phyloP scores from a whole-genome alignment of 116 monocot genomes.

The Phalaenopsis hybrid region DNA sequence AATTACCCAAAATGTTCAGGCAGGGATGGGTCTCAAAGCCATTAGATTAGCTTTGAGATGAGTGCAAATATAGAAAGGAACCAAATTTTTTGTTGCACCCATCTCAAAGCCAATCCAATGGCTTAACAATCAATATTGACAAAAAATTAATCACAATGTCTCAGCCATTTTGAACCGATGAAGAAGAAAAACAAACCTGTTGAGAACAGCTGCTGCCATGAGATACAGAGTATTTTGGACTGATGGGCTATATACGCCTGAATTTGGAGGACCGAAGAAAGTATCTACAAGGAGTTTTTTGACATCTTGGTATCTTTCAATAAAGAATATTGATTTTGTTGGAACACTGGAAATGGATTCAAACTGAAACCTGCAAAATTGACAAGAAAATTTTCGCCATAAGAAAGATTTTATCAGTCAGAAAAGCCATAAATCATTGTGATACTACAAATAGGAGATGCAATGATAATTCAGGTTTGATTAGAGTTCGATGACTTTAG shows the following conservation, averaged over 20 bases:
- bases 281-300: constrained; percentile 55
- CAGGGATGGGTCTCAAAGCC: too few species aligned
- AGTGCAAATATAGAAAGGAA: too few species aligned
- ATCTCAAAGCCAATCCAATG: too few species aligned
- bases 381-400: not conserved
- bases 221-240: constrained; percentile 85
- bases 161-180: not conserved
- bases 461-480: not conserved
- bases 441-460: not conserved
- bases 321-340: constrained; percentile 50
- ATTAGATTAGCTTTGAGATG: too few species aligned
- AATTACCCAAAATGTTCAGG: too few species aligned
- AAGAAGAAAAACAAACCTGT: constrained; percentile 34
- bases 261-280: constrained; percentile 59
- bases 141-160: too few species aligned
- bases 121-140: too few species aligned
- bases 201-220: constrained; percentile 77
- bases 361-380: constrained; percentile 52
- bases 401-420: not conserved
- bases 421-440: not conserved
- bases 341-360: constrained; percentile 43
- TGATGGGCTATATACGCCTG: constrained; percentile 88
- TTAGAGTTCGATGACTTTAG: not conserved
- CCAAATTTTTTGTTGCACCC: too few species aligned
- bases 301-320: constrained; percentile 44